These are phyloP conservation scores for Erysimum cheiri DNA, from an alignment of 441 rosid species.

Conservation along the genomic window DNA sequence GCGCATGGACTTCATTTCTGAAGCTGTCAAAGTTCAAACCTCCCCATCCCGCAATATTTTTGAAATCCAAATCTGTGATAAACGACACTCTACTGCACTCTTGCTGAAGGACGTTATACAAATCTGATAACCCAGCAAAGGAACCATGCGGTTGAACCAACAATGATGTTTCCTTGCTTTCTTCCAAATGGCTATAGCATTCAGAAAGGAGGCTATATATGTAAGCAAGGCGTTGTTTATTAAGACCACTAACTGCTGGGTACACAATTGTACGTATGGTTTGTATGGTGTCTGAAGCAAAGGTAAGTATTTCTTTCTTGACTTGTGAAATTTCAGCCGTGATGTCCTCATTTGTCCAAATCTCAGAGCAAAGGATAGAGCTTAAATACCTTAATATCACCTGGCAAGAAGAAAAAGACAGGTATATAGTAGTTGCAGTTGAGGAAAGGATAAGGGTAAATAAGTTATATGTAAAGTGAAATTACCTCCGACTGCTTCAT, in stretches of 20 bases:
- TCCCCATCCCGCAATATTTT: slow-evolving; percentile 72
- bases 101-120: slow-evolving; percentile 68
- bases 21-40: slow-evolving; percentile 73
- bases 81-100: slow-evolving; percentile 88
- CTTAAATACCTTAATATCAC: slow-evolving; percentile 66
- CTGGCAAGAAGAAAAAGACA: slow-evolving; percentile 51
- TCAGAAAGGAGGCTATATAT: slow-evolving; percentile 79
- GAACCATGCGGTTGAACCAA: slow-evolving; percentile 47
- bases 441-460: slow-evolving; percentile 13
- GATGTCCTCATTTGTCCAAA: slow-evolving; percentile 86
- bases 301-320: slow-evolving; percentile 65
- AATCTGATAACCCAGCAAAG: slow-evolving; percentile 51
- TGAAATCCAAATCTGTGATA: slow-evolving; percentile 81
- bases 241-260: slow-evolving; percentile 88
- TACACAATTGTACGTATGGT: slow-evolving; percentile 62
- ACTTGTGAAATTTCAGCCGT: slow-evolving; percentile 71
- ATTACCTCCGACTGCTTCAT: slow-evolving; percentile 74
- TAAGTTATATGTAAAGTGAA: slow-evolving; percentile 17
- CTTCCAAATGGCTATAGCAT: slow-evolving; percentile 71
- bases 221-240: slow-evolving; percentile 82
- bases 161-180: slow-evolving; percentile 55
- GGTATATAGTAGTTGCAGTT: slow-evolving; percentile 18
- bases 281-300: slow-evolving; percentile 72
- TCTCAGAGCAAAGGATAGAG: slow-evolving; percentile 77
- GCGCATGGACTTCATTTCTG: slow-evolving; percentile 68